Percentiles rank a stretch among this genome's conserved stretches.
Conservation (phyloP, 2,329 filamentous ascomycete species). For the Tolypocladium sp. region DNA sequence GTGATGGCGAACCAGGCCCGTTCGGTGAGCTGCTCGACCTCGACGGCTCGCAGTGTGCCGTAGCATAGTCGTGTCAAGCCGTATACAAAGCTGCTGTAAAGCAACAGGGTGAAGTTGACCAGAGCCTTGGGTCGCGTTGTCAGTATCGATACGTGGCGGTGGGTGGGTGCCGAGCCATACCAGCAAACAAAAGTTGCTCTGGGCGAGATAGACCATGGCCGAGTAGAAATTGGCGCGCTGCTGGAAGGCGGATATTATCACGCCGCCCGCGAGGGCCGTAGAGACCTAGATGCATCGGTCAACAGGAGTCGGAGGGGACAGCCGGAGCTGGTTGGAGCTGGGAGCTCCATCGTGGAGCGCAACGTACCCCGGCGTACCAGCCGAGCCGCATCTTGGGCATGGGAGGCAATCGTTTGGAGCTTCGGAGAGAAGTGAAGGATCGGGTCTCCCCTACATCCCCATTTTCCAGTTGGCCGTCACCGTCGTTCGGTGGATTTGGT, state of each 20-base stretch:
- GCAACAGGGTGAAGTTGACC: slow-evolving; percentile 78
- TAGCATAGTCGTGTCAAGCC: slow-evolving; percentile 85
- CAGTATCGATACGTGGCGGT: not conserved
- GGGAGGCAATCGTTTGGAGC: slow-evolving; percentile 4
- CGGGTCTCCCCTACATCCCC: not conserved
- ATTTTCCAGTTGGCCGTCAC: not conserved
- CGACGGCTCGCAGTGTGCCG: slow-evolving; percentile 80
- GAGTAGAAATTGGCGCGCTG: slow-evolving; percentile 98
- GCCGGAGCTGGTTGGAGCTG: not conserved
- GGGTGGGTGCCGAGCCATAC: slow-evolving; percentile 34
- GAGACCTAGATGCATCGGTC: slow-evolving; percentile 51
- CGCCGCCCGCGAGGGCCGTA: slow-evolving; percentile 71
- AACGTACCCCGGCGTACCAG: slow-evolving; percentile 53
- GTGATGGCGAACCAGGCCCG: slow-evolving; percentile 97
- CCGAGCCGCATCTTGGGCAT: slow-evolving; percentile 45
- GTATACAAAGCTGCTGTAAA: slow-evolving; percentile 74
- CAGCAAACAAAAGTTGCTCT: slow-evolving; percentile 93
- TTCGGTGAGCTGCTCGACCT: slow-evolving; percentile 95
- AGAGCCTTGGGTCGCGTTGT: slow-evolving; percentile 53
- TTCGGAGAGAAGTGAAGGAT: not conserved
- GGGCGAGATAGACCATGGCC: slow-evolving; percentile 89
- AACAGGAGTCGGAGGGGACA: slow-evolving; percentile 9
- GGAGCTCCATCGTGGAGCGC: not conserved
- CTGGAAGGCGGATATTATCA: slow-evolving; percentile 84
- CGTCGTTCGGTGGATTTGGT: not conserved